Evolutionary conservation across 768 basidiomycete genomes (phyloP), one percentile per base, ranked within the genome.

Genomic region (Psilocybe tampanensis): DNA sequence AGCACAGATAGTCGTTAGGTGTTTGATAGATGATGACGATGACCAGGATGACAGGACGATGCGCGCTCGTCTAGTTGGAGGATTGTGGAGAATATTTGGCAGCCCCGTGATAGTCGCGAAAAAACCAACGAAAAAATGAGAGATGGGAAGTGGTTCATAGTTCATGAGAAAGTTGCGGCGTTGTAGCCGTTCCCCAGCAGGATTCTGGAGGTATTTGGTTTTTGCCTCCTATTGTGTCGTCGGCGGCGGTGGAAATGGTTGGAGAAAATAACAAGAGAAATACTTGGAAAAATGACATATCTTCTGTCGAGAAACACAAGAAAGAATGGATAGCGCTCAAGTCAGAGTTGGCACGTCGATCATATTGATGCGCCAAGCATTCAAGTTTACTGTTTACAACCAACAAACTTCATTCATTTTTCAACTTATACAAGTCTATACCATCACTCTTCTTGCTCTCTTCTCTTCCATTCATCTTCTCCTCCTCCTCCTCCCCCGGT

Each of bases 351-450:
- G 21, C 22, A 32, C 36, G 42, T 32, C 52, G 29, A 53, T 26
- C 49, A 36, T 8, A 33, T 56, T 56, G 56, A 58, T 52, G 50
- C 36, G 56, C 56, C 56, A 58, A 58, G 56, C 56, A 58, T 58
- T 52, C 42, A 53, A 53, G 52, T 53, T 58, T 29, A 36, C 24
- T 13, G 39, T 17, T 24, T 17, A 13, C 36, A 48, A 22, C 21
- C 44, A 45, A 45, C 44, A 45, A 45, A 13, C 4, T 17, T 48
- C 47, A 32, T 29, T 32, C 54, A 29, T 18, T 49, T 47, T 32
- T n/a, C 41, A 29, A 9, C 9, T 9, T 29, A 29, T 29, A 29
- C 29, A 49, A n/a, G n/a, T n/a, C n/a, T n/a, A n/a, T n/a, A n/a
- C n/a, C n/a, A n/a, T n/a, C n/a, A n/a, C n/a, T n/a, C n/a, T n/a